Percentiles rank a stretch among this genome's conserved stretches.
These are phyloP conservation scores for Ceratocystis albifundus DNA, from an alignment of 2,329 filamentous ascomycete genomes.

Conservation along the genomic window DNA sequence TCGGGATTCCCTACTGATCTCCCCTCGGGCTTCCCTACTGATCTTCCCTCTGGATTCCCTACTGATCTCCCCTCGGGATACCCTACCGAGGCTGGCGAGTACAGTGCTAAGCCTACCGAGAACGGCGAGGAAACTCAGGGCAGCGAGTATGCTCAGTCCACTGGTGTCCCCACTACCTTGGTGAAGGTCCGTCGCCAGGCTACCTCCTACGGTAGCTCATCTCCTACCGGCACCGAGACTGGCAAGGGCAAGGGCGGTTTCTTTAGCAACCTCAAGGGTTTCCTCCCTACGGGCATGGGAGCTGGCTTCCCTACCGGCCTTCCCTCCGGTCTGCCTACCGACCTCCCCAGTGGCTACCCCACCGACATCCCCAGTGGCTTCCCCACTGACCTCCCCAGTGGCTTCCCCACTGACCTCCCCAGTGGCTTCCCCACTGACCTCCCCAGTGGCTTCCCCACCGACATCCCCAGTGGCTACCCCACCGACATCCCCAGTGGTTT, in stretches of 20 bases:
- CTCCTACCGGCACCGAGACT: not conserved
- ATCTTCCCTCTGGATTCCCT: too few species aligned
- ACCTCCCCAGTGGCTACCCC: conserved; percentile 12
- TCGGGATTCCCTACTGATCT: too few species aligned
- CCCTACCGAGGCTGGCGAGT: too few species aligned
- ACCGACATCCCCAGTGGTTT: conserved; percentile 10
- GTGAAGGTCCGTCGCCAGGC: conserved; percentile 17
- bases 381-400: not conserved
- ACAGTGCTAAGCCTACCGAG: too few species aligned
- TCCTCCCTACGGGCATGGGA: not conserved
- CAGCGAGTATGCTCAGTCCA: not conserved
- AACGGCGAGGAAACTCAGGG: too few species aligned
- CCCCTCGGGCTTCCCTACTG: too few species aligned
- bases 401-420: not conserved
- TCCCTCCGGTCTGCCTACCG: not conserved
- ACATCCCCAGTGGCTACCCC: not conserved
- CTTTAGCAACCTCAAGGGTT: not conserved
- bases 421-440: conserved; percentile 6
- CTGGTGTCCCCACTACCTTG: conserved; percentile 12
- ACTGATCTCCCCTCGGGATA: too few species aligned
- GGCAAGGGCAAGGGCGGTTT: not conserved
- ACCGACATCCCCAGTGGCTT: conserved; percentile 4
- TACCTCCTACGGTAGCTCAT: too few species aligned
- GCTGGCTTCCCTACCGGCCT: not conserved
- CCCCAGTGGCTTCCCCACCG: conserved; percentile 4